A percentile compares a stretch with the other conserved stretches of the same genome.
phyloP scores from a whole-genome alignment of 306 rosid species.

The Dryas octopetala region DNA sequence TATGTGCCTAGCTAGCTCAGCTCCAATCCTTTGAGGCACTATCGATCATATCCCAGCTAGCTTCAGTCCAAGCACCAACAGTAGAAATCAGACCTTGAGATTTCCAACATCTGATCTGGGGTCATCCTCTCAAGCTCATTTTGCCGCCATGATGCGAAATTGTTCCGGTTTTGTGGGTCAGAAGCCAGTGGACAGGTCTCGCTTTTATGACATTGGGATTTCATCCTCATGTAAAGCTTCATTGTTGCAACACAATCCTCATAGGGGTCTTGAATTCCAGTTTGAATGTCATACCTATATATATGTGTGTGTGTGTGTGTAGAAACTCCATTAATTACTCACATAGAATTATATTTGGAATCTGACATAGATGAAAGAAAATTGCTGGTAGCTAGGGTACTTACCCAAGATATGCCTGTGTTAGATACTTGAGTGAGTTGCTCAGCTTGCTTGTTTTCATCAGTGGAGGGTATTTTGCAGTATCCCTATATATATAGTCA shows the following conservation, averaged over 20 bases:
- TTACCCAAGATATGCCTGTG: slow-evolving; percentile 91
- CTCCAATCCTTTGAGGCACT: neutral
- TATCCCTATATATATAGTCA: slow-evolving; percentile 56
- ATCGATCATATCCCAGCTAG: neutral
- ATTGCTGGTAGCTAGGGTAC: slow-evolving; percentile 12
- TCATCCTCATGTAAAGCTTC: slow-evolving; percentile 87
- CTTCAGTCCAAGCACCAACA: slow-evolving; percentile 93
- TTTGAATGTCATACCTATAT: slow-evolving; percentile 84
- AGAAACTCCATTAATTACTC: neutral
- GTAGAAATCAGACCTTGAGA: slow-evolving; percentile 87
- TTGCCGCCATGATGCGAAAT: slow-evolving; percentile 71
- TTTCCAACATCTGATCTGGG: slow-evolving; percentile 76
- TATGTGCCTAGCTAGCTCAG: neutral
- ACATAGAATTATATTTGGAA: neutral
- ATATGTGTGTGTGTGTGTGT: too few species aligned
- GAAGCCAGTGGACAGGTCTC: slow-evolving; percentile 69
- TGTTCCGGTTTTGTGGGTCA: slow-evolving; percentile 70
- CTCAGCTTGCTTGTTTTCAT: slow-evolving; percentile 96
- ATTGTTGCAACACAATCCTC: slow-evolving; percentile 86
- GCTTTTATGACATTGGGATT: slow-evolving; percentile 52
- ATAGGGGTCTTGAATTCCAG: slow-evolving; percentile 77
- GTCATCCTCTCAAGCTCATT: slow-evolving; percentile 77
- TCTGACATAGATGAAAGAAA: neutral
- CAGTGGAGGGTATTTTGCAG: slow-evolving; percentile 91
- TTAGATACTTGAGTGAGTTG: slow-evolving; percentile 87